A percentile compares a stretch with the other conserved stretches of the same genome.
Evolutionary conservation across 768 basidiomycete species (phyloP).

Genomic region (Tylopilus vinaceipallidus): DNA sequence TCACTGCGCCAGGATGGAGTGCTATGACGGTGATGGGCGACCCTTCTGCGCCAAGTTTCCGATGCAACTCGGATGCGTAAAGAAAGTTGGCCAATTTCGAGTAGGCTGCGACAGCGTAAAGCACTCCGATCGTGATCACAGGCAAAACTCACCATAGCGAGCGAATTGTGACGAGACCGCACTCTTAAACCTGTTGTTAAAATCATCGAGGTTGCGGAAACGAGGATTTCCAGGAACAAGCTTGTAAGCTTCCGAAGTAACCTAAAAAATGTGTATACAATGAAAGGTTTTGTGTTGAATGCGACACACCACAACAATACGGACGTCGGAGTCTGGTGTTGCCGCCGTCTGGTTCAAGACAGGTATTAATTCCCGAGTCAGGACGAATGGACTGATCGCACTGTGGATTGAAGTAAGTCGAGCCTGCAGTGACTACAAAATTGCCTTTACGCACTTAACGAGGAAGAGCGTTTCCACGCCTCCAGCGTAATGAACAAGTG

Average conservation of each 20-base stretch:
- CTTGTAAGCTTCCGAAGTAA: constrained; percentile 32
- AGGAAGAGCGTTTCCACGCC: constrained; percentile 40
- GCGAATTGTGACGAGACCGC: constrained; percentile 13
- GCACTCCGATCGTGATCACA: background rate
- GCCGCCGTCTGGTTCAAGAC: constrained; percentile 49
- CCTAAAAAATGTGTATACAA: constrained; percentile 18
- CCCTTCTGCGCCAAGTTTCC: constrained; percentile 33
- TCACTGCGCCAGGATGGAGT: constrained; percentile 31
- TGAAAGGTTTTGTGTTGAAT: background rate
- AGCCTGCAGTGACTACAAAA: background rate
- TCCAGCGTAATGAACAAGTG: constrained; percentile 10
- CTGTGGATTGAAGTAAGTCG: constrained; percentile 19
- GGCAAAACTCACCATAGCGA: constrained; percentile 35
- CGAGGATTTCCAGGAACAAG: constrained; percentile 15
- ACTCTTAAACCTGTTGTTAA: constrained; percentile 36
- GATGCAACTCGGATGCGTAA: constrained; percentile 50
- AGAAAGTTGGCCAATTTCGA: constrained; percentile 54
- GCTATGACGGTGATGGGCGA: constrained; percentile 29
- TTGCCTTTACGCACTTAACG: constrained; percentile 39
- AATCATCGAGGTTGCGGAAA: constrained; percentile 34
- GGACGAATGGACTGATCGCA: constrained; percentile 53
- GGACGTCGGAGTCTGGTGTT: constrained; percentile 51
- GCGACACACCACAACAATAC: constrained; percentile 53
- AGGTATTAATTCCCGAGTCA: constrained; percentile 54
- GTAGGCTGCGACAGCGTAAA: constrained; percentile 32